These are phyloP conservation scores for Erigeron philadelphicus DNA, from an alignment of 140 eudicot genomes.

Conservation along the genomic window DNA sequence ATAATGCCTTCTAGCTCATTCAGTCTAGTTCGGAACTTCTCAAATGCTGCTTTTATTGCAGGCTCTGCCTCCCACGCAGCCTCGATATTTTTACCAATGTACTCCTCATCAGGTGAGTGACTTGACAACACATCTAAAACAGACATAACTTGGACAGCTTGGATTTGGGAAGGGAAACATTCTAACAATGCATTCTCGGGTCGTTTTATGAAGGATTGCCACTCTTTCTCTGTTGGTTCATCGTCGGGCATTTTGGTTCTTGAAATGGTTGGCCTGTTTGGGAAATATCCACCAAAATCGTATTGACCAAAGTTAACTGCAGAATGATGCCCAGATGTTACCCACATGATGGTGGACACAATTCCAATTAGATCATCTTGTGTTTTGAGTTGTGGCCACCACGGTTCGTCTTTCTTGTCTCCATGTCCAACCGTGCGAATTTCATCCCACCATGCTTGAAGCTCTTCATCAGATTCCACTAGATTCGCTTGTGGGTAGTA, in stretches of 20 bases:
- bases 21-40: conserved; percentile 38
- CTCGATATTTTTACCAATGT: conserved; percentile 44
- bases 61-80: conserved; percentile 34
- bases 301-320: conserved; percentile 46
- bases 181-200: conserved; percentile 47
- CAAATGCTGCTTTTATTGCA: conserved; percentile 39
- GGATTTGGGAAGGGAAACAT: conserved; percentile 58
- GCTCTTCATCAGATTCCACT: conserved; percentile 40
- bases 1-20: conserved; percentile 53
- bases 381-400: conserved; percentile 63
- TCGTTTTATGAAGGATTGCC: conserved; percentile 34
- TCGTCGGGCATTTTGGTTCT: conserved; percentile 60
- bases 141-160: conserved; percentile 61
- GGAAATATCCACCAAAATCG: conserved; percentile 28
- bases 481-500: conserved; percentile 37
- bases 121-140: conserved; percentile 55
- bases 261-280: conserved; percentile 49
- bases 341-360: conserved; percentile 56
- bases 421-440: conserved; percentile 50
- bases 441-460: conserved; percentile 65
- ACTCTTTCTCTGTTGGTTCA: conserved; percentile 46
- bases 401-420: conserved; percentile 53
- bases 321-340: conserved; percentile 64
- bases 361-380: conserved; percentile 36
- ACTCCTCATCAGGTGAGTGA: conserved; percentile 80